These are phyloP conservation scores for Penicillium sp. DNA, from an alignment of 2,329 filamentous ascomycete species.

Conservation along the genomic window DNA sequence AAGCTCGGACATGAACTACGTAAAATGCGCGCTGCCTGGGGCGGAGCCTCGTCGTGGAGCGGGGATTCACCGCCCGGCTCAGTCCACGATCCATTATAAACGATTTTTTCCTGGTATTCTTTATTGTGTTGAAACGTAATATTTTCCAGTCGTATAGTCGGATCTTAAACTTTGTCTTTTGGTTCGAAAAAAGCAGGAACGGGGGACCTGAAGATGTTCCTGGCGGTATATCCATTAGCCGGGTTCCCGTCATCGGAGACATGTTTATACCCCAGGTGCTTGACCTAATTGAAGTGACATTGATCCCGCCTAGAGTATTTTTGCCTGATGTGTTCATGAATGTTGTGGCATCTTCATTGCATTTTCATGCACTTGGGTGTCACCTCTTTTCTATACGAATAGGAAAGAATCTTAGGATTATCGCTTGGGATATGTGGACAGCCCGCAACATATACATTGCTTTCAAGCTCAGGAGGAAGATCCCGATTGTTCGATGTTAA, in stretches of 20 bases:
- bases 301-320: too few species aligned
- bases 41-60: background rate
- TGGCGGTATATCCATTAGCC: background rate
- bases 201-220: background rate
- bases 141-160: background rate
- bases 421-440: background rate
- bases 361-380: background rate
- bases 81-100: background rate
- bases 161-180: background rate
- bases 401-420: background rate
- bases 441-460: background rate
- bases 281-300: background rate
- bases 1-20: conserved; percentile 16
- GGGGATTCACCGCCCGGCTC: background rate
- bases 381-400: background rate
- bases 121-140: background rate
- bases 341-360: background rate
- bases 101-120: background rate
- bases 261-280: background rate
- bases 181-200: background rate
- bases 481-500: background rate
- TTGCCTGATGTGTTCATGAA: too few species aligned
- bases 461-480: background rate
- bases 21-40: conserved; percentile 3
- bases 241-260: background rate